A percentile compares a stretch with the other conserved stretches of the same genome.
Conservation (phyloP, 306 rosid species). For the Carpinus viminea region DNA sequence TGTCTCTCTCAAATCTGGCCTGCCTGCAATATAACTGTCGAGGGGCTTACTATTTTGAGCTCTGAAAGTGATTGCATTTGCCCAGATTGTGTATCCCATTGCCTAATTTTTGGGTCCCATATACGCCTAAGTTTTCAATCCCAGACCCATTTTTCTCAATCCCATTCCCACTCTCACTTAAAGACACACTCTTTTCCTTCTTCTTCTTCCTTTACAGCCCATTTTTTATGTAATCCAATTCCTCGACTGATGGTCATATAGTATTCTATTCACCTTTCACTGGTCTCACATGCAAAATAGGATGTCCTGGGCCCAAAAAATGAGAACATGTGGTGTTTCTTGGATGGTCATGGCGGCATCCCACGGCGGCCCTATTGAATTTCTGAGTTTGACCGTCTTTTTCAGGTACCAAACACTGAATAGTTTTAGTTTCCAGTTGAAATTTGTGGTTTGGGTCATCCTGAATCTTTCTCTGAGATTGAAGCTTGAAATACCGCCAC, state of each 20-base stretch:
- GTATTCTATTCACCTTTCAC: background rate
- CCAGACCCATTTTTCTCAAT: slow-evolving; percentile 34
- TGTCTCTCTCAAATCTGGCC: slow-evolving; percentile 15
- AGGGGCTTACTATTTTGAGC: slow-evolving; percentile 18
- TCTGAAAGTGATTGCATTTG: slow-evolving; percentile 36
- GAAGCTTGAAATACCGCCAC: background rate
- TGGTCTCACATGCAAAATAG: slow-evolving; percentile 17
- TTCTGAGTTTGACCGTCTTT: slow-evolving; percentile 33
- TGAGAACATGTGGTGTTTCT: slow-evolving; percentile 11
- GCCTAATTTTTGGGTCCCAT: slow-evolving; percentile 55
- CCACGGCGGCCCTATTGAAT: slow-evolving; percentile 35
- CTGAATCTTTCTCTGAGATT: background rate
- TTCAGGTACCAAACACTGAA: slow-evolving; percentile 45
- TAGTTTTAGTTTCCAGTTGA: slow-evolving; percentile 14
- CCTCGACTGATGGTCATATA: background rate
- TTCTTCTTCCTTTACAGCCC: slow-evolving; percentile 28
- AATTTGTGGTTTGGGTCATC: slow-evolving; percentile 9
- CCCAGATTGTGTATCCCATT: slow-evolving; percentile 22
- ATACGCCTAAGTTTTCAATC: slow-evolving; percentile 34
- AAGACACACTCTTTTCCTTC: slow-evolving; percentile 4
- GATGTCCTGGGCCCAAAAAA: slow-evolving; percentile 18
- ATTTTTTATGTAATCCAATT: slow-evolving; percentile 12
- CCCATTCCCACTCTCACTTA: slow-evolving; percentile 17
- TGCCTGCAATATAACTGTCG: slow-evolving; percentile 16
- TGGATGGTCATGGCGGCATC: slow-evolving; percentile 34